A percentile compares a stretch with the other conserved stretches of the same genome.
Conservation (phyloP, 768 basidiomycete species). For the Rhizopogon salebrosus region DNA sequence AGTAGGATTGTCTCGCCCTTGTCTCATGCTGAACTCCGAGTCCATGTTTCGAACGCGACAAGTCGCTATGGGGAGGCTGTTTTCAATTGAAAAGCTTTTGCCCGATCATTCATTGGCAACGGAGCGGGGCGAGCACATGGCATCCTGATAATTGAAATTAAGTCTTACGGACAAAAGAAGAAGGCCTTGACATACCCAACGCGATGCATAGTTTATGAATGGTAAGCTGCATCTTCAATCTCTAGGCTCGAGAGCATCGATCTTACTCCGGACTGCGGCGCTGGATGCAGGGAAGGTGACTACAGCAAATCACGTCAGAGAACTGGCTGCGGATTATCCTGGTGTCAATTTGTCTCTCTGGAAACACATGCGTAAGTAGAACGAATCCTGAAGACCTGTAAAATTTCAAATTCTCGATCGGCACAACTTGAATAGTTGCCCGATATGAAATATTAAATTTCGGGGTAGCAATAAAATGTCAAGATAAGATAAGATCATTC, state of each 20-base stretch:
- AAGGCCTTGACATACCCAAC: neutral
- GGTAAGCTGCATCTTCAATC: neutral
- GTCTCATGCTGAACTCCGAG: constrained; percentile 3
- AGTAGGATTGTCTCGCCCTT: constrained; percentile 2
- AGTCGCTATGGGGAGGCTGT: neutral
- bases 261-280: neutral
- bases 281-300: neutral
- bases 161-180: neutral
- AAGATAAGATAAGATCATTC: no score
- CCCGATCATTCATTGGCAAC: constrained; percentile 10
- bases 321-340: neutral
- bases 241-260: no score
- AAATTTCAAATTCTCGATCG: no score
- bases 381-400: neutral
- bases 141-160: neutral
- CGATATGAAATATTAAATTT: neutral
- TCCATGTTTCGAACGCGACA: constrained; percentile 13
- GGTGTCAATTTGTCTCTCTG: constrained; percentile 1
- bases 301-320: neutral
- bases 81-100: neutral
- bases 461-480: no score
- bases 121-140: neutral
- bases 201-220: no score
- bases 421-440: no score
- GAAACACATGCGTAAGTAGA: neutral